Conservation (phyloP, 805 yeast genomes). For the Hanseniaspora hatyaiensis region DNA sequence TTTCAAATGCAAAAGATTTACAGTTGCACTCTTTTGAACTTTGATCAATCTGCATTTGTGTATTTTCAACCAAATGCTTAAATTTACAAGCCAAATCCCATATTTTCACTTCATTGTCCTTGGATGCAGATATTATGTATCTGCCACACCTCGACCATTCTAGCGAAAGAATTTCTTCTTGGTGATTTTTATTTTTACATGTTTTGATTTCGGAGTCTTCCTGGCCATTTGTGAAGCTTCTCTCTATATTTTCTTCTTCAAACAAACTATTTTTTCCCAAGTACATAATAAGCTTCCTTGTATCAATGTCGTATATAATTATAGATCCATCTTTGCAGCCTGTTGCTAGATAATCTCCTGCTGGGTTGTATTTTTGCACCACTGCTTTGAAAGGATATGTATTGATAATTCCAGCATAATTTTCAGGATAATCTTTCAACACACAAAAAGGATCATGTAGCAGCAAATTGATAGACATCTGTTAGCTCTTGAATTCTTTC, state of each 20-base stretch:
- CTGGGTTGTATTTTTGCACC: constrained; percentile 52
- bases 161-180: constrained; percentile 58
- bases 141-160: constrained; percentile 68
- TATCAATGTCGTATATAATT: constrained; percentile 61
- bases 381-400: constrained; percentile 51
- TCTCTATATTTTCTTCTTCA: neutral
- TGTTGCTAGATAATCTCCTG: constrained; percentile 78
- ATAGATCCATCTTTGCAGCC: constrained; percentile 68
- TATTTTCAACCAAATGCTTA: constrained; percentile 19
- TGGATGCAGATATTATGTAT: constrained; percentile 54
- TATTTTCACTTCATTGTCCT: constrained; percentile 70
- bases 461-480: constrained; percentile 53
- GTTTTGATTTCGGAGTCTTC: constrained; percentile 45
- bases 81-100: constrained; percentile 52
- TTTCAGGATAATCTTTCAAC: constrained; percentile 83
- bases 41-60: neutral
- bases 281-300: constrained; percentile 31
- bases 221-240: constrained; percentile 23
- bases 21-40: constrained; percentile 26
- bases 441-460: constrained; percentile 84
- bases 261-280: constrained; percentile 18
- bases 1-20: constrained; percentile 43
- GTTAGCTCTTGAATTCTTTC: neutral
- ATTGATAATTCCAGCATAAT: constrained; percentile 52
- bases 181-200: constrained; percentile 38